These are phyloP conservation scores for Gyrodon lividus DNA, from an alignment of 768 basidiomycete genomes.

Conservation along the genomic window DNA sequence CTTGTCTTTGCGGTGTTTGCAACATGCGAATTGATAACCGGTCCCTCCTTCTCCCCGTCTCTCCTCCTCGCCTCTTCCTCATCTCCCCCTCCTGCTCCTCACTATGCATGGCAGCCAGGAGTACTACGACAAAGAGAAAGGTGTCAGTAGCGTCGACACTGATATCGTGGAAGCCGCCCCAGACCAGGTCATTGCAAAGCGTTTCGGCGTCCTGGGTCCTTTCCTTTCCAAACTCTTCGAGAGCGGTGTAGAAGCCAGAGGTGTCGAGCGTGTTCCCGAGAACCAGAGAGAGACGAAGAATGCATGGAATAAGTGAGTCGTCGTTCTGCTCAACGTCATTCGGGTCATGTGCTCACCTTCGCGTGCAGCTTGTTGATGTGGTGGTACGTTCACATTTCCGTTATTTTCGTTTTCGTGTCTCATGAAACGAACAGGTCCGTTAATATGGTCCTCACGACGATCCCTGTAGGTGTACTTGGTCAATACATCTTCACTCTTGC, in stretches of 20 bases:
- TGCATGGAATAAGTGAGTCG: conserved; percentile 43
- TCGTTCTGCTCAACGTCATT: neutral
- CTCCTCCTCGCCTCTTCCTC: neutral
- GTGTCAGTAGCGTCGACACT: neutral
- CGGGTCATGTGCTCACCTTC: conserved; percentile 1
- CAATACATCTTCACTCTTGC: conserved; percentile 50
- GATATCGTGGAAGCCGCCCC: conserved; percentile 13
- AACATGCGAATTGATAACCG: no score
- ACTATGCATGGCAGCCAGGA: neutral
- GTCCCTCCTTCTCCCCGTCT: no score
- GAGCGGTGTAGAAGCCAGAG: conserved; percentile 52
- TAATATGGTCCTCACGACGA: conserved; percentile 46
- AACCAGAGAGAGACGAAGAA: conserved; percentile 44
- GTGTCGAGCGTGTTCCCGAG: conserved; percentile 55
- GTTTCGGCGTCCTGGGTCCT: conserved; percentile 32
- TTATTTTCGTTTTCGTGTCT: neutral
- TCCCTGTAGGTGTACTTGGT: conserved; percentile 51
- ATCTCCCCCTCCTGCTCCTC: neutral
- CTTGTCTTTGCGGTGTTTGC: no score
- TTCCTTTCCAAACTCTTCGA: conserved; percentile 41
- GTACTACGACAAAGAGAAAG: conserved; percentile 23
- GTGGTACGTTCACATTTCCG: conserved; percentile 31
- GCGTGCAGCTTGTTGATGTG: conserved; percentile 42
- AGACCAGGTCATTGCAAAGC: conserved; percentile 26
- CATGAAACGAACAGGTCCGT: conserved; percentile 37